phyloP scores from a whole-genome alignment of 148 eudicot genomes.

The Cornus kousa region DNA sequence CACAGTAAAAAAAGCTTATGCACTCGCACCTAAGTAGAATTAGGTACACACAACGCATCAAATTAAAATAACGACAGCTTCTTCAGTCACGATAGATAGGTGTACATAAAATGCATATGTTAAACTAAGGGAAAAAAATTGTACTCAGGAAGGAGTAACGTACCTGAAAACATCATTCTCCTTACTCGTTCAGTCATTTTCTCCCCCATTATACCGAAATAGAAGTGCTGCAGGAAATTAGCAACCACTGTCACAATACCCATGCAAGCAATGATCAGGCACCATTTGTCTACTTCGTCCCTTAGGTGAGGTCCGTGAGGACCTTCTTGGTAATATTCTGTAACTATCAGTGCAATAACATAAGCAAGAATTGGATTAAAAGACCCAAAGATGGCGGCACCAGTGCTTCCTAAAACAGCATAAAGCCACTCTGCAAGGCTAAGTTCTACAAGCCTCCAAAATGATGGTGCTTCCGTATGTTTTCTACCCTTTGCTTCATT shows the following conservation, averaged over 20 bases:
- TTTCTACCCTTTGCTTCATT: constrained; percentile 40
- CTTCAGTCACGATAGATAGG: constrained; percentile 2
- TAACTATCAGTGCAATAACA: constrained; percentile 79
- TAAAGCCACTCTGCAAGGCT: constrained; percentile 98
- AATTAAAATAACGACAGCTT: not conserved
- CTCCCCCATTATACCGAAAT: constrained; percentile 99
- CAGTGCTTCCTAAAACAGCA: constrained; percentile 93
- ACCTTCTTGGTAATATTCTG: constrained; percentile 52
- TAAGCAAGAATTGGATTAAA: constrained; percentile 97
- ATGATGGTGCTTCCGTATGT: constrained; percentile 57
- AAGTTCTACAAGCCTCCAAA: constrained; percentile 97
- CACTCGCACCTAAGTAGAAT: not conserved
- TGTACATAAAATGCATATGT: not conserved
- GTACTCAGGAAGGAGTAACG: not conserved
- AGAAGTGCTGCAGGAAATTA: constrained; percentile 94
- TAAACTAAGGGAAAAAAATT: not conserved
- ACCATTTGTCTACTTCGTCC: constrained; percentile 90
- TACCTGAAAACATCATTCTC: constrained; percentile 99
- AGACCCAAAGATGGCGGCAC: constrained; percentile 97
- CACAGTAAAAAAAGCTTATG: not conserved
- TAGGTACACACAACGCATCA: not conserved
- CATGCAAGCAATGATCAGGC: constrained; percentile 90
- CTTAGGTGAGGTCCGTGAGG: constrained; percentile 55
- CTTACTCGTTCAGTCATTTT: constrained; percentile 97
- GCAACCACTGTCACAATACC: constrained; percentile 94